Conservation (phyloP, 2,329 filamentous ascomycete species). For the Aspergillus flavus region DNA sequence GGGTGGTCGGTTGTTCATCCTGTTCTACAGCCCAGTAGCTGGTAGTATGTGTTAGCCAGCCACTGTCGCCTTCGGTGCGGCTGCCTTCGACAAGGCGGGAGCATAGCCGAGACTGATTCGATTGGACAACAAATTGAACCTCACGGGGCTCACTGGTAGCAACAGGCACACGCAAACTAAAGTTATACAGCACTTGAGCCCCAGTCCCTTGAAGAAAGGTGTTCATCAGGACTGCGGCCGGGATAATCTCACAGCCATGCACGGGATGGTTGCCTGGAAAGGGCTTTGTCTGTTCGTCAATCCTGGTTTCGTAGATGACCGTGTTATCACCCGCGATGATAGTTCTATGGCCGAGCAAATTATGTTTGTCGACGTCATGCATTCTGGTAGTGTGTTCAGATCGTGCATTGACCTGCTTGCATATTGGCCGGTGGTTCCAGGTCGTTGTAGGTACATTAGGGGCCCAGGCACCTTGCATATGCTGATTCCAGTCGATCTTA, state of each 20-base stretch:
- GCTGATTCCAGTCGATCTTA: slow-evolving; percentile 29
- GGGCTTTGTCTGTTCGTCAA: slow-evolving; percentile 43
- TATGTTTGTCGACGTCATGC: slow-evolving; percentile 41
- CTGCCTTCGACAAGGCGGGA: slow-evolving; percentile 32
- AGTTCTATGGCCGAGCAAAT: slow-evolving; percentile 36
- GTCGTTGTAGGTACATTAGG: slow-evolving; percentile 26
- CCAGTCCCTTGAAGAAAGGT: slow-evolving; percentile 42
- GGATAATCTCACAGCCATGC: slow-evolving; percentile 48
- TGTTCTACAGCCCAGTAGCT: background rate
- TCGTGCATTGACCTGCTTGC: slow-evolving; percentile 2
- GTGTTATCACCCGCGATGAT: slow-evolving; percentile 31
- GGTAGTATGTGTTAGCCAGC: slow-evolving; percentile 23
- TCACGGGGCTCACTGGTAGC: slow-evolving; percentile 37
- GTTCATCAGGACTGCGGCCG: slow-evolving; percentile 47
- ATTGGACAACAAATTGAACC: slow-evolving; percentile 39
- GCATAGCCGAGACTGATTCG: slow-evolving; percentile 33
- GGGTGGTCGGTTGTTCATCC: background rate
- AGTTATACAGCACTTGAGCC: slow-evolving; percentile 30
- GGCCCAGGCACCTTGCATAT: slow-evolving; percentile 28
- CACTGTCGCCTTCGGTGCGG: background rate
- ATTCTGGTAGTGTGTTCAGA: slow-evolving; percentile 10
- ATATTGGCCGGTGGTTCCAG: slow-evolving; percentile 25
- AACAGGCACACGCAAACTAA: slow-evolving; percentile 38
- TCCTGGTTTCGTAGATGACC: slow-evolving; percentile 37
- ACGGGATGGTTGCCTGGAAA: slow-evolving; percentile 47